Base-by-base conservation (phyloP, 257 asterid genomes). In the Nicotiana sylvestris region DNA sequence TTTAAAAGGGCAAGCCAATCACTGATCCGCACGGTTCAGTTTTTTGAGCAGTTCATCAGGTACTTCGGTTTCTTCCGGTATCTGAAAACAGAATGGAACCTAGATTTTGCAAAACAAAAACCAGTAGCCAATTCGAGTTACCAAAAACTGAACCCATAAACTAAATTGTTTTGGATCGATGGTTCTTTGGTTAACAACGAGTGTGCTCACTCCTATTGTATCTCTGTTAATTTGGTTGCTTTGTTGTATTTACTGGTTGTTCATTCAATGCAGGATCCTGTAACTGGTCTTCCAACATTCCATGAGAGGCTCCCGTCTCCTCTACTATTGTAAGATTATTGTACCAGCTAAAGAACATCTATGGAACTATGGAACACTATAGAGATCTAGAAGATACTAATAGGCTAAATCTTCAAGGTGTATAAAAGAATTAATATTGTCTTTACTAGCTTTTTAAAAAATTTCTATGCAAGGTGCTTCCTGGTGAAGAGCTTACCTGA, bases 271-370 rank as follows among this genome's bases (percentile, higher is more conserved):
- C 97, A 96, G 99, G 99, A 96, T 90, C 98, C 98, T 78, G 95
- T 94, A 82, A 96, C 99, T 55, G 96, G 90, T 83, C 94, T 92
- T 82, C 99, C 99, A 77, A 82, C 93, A 83, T 94, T 96, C 95
- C 95, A 96, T 81, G 97, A 94, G 80, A 87, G 97, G 85, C 93
- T 94, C 86, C 84, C 92, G 16, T 91, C 98, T 81, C 97, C 98
- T 83, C 74, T 93, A 86, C 87, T 96, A 77, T 78, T 96, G 99
- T 96, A 93, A 91, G 98, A 78, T 82, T 65, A 18, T 84, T 85
- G 77, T 49, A 76, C 80, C 9, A 15, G 80, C 84, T 80, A 15
- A 43, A 61, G 65, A 67, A 77, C 83, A 27, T 82, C 57, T 85
- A 72, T 65, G 64, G 76, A 35, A 49, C 67, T 49, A 53, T 53